A percentile compares a stretch with the other conserved stretches of the same genome.
Evolutionary conservation across 768 basidiomycete genomes (phyloP).

Genomic region (Phlebiopsis gigantea): DNA sequence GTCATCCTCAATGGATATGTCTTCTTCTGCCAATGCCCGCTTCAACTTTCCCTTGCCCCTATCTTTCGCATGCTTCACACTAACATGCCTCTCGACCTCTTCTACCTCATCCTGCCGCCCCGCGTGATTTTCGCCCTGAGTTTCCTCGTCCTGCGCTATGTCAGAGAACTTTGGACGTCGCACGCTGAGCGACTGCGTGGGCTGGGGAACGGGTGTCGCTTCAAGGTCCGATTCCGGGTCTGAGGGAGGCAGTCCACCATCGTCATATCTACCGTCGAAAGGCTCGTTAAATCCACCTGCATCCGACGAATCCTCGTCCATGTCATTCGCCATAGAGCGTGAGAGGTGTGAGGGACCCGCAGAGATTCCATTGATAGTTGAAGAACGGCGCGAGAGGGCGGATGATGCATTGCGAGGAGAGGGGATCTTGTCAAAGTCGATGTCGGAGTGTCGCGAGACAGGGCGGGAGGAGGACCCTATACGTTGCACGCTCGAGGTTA

Average conservation of each 20-base stretch:
- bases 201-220: constrained; percentile 1
- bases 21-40: constrained; percentile 16
- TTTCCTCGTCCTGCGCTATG: neutral
- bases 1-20: constrained; percentile 33
- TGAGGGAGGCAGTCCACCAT: neutral
- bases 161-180: constrained; percentile 6
- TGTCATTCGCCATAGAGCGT: constrained; percentile 15
- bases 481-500: constrained; percentile 27
- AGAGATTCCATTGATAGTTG: constrained; percentile 15
- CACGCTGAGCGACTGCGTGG: neutral
- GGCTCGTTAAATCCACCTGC: constrained; percentile 13
- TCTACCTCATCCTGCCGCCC: constrained; percentile 32
- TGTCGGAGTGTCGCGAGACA: constrained; percentile 24
- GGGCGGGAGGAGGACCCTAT: constrained; percentile 27
- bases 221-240: constrained; percentile 7
- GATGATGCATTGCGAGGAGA: constrained; percentile 27
- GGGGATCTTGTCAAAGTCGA: constrained; percentile 32
- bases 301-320: constrained; percentile 16
- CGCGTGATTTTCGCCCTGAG: constrained; percentile 27
- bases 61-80: constrained; percentile 10
- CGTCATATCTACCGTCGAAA: constrained; percentile 11
- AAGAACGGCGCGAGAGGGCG: constrained; percentile 15
- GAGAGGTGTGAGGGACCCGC: constrained; percentile 21
- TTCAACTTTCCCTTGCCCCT: constrained; percentile 18
- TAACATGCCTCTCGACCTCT: constrained; percentile 17